Conservation (phyloP, 306 rosid species). For the Cotoneaster glaucophyllus region DNA sequence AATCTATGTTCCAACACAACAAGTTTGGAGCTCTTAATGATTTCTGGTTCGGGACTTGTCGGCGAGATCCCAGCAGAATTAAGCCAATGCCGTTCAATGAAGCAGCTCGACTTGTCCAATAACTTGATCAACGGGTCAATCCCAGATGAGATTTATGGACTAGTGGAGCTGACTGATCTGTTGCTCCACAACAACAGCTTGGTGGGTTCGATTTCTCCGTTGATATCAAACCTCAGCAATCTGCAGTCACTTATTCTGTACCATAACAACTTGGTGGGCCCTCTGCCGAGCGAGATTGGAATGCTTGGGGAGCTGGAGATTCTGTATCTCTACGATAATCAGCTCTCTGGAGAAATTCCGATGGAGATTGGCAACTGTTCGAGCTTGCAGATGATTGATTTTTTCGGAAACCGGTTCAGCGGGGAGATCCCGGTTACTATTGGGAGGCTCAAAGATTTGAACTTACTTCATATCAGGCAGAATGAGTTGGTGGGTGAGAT, state of each 20-base stretch:
- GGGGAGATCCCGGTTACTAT: slow-evolving; percentile 70
- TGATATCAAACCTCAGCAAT: slow-evolving; percentile 57
- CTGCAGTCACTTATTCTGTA: slow-evolving; percentile 55
- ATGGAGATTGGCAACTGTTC: slow-evolving; percentile 80
- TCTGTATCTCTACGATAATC: slow-evolving; percentile 82
- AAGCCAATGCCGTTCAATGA: slow-evolving; percentile 54
- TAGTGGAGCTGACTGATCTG: slow-evolving; percentile 58
- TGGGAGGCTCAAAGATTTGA: slow-evolving; percentile 67
- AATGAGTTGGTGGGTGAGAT: slow-evolving; percentile 72
- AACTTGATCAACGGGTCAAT: slow-evolving; percentile 70
- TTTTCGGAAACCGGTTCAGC: slow-evolving; percentile 64
- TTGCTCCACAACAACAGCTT: slow-evolving; percentile 81
- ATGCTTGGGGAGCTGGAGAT: slow-evolving; percentile 67
- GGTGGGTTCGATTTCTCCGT: slow-evolving; percentile 69
- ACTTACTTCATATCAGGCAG: slow-evolving; percentile 80
- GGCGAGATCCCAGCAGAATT: slow-evolving; percentile 72
- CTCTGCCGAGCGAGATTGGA: slow-evolving; percentile 78
- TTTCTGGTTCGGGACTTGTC: slow-evolving; percentile 43
- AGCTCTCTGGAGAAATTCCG: slow-evolving; percentile 64
- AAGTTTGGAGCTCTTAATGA: slow-evolving; percentile 54
- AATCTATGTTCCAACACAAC: slow-evolving; percentile 68
- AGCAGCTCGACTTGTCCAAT: slow-evolving; percentile 82
- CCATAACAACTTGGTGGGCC: slow-evolving; percentile 69
- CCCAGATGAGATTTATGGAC: slow-evolving; percentile 54
- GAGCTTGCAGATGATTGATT: slow-evolving; percentile 77